phyloP scores from a whole-genome alignment of 257 asterid species.

The Eucommia ulmoides region DNA sequence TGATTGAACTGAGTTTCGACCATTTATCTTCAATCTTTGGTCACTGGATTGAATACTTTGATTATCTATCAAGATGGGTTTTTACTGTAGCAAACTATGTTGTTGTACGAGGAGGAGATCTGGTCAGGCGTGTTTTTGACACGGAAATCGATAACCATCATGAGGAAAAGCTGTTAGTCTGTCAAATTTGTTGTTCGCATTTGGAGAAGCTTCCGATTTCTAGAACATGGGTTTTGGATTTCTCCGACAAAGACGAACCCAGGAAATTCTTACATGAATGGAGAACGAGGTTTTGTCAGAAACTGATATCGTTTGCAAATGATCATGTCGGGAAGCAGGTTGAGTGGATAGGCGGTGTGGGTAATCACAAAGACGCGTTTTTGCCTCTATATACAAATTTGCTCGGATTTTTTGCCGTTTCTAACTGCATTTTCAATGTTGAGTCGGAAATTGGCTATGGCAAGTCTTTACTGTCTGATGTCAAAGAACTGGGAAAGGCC shows the following conservation, averaged over 20 bases:
- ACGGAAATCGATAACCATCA: slow-evolving; percentile 95
- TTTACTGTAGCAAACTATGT: slow-evolving; percentile 28
- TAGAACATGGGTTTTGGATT: slow-evolving; percentile 13
- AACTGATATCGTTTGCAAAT: slow-evolving; percentile 33
- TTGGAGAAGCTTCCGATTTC: slow-evolving; percentile 43
- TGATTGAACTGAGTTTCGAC: slow-evolving; percentile 56
- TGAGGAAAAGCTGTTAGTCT: slow-evolving; percentile 71
- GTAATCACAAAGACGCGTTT: slow-evolving; percentile 86
- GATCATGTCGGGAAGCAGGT: slow-evolving; percentile 25
- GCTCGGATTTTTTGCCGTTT: slow-evolving; percentile 52
- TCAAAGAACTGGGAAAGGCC: slow-evolving; percentile 36
- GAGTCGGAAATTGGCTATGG: slow-evolving; percentile 21
- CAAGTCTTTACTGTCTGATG: slow-evolving; percentile 31
- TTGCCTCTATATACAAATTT: slow-evolving; percentile 66
- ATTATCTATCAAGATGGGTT: slow-evolving; percentile 61
- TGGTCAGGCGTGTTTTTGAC: slow-evolving; percentile 81
- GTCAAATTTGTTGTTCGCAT: slow-evolving; percentile 76
- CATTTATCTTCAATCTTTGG: slow-evolving; percentile 63
- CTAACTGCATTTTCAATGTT: slow-evolving; percentile 37
- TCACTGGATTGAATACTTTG: slow-evolving; percentile 55
- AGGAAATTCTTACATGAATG: slow-evolving; percentile 37
- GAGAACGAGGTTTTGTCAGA: slow-evolving; percentile 50
- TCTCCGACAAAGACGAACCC: slow-evolving; percentile 13
- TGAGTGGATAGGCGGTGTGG: slow-evolving; percentile 85
- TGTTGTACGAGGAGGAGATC: slow-evolving; percentile 47